A percentile compares a stretch with the other conserved stretches of the same genome.
These are phyloP conservation scores for Athelia sp. DNA, from an alignment of 1,284 basidiomycete genomes.

Conservation along the genomic window DNA sequence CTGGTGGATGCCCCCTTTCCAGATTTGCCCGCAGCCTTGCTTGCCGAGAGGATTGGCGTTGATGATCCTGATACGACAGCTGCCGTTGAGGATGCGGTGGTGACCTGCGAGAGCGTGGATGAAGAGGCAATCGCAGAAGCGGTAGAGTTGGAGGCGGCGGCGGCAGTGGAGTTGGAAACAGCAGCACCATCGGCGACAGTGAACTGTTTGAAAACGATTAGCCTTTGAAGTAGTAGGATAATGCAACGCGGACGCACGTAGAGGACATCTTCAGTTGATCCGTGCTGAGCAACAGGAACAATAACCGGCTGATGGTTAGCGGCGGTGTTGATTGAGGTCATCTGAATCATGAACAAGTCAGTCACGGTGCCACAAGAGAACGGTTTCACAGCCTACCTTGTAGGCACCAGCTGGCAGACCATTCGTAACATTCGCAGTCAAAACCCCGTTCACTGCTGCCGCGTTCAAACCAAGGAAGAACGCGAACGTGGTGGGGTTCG, in stretches of 20 bases:
- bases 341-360: no score
- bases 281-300: constrained; percentile 54
- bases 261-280: constrained; percentile 54
- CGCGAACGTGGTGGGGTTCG: constrained; percentile 53
- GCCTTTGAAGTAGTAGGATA: constrained; percentile 6
- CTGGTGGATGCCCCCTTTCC: background rate
- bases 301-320: constrained; percentile 61
- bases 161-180: constrained; percentile 3
- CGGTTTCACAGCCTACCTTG: constrained; percentile 18
- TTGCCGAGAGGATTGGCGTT: no score
- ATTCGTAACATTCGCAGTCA: constrained; percentile 50
- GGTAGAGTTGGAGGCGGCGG: constrained; percentile 1
- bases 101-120: background rate
- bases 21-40: background rate
- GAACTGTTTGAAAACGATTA: constrained; percentile 32
- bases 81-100: background rate
- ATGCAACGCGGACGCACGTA: constrained; percentile 40
- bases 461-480: constrained; percentile 66
- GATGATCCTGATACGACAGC: no score
- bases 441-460: constrained; percentile 40
- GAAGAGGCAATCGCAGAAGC: constrained; percentile 1
- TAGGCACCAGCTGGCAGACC: constrained; percentile 58
- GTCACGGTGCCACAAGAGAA: no score
- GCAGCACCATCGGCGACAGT: constrained; percentile 32
- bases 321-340: constrained; percentile 46